Percentiles rank a stretch among this genome's conserved stretches.
These are phyloP conservation scores for Tolypocladium ophioglossoides DNA, from an alignment of 2,329 filamentous ascomycete species.

Conservation along the genomic window DNA sequence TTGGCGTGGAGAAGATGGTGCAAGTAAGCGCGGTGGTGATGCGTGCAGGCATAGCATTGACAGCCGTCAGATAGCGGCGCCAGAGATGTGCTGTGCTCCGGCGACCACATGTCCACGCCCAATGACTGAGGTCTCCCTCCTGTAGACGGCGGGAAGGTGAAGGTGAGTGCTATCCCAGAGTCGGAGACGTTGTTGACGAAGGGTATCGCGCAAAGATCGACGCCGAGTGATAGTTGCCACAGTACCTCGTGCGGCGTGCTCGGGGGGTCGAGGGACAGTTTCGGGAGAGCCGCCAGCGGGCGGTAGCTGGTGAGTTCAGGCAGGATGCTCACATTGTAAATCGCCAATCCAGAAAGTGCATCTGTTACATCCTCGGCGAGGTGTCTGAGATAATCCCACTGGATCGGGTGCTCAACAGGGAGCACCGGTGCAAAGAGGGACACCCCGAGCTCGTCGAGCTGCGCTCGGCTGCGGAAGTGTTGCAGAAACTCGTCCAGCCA, in stretches of 20 bases:
- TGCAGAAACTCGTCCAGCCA: conserved; percentile 65
- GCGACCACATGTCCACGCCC: conserved; percentile 69
- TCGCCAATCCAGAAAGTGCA: conserved; percentile 56
- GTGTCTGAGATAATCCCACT: conserved; percentile 70
- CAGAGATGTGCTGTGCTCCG: conserved; percentile 49
- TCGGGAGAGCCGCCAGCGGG: conserved; percentile 51
- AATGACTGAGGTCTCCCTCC: conserved; percentile 33
- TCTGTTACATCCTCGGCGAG: conserved; percentile 53
- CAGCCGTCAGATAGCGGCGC: conserved; percentile 54
- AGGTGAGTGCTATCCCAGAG: conserved; percentile 73
- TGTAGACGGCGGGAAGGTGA: conserved; percentile 52
- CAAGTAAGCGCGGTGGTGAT: conserved; percentile 78
- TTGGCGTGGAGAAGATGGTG: conserved; percentile 81
- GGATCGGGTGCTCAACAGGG: conserved; percentile 62
- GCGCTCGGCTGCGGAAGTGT: conserved; percentile 15
- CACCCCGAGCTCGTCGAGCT: conserved; percentile 16
- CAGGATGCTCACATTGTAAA: conserved; percentile 66
- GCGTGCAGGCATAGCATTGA: conserved; percentile 70
- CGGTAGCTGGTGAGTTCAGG: conserved; percentile 48
- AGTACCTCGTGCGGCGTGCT: conserved; percentile 67
- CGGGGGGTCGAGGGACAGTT: conserved; percentile 62
- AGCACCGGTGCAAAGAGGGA: conserved; percentile 58
- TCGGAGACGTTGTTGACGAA: conserved; percentile 70
- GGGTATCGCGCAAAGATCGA: conserved; percentile 70
- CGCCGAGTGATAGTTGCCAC: conserved; percentile 61